These are phyloP conservation scores for Papiliotrema nemorosa DNA, from an alignment of 1,284 basidiomycete species.

Conservation along the genomic window DNA sequence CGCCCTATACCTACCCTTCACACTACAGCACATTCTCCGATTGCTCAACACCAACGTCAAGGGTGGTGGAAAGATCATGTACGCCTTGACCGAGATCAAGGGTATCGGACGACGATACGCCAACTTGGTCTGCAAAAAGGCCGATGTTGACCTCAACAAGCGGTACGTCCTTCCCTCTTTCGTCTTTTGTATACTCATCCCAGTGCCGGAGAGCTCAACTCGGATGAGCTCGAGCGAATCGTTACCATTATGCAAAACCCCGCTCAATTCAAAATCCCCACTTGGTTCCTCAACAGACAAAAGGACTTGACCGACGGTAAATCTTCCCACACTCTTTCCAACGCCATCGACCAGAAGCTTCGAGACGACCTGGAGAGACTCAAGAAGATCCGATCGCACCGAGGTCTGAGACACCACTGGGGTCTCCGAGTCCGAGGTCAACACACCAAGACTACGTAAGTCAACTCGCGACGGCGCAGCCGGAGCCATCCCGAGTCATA, in stretches of 20 bases:
- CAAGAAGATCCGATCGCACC: conserved; percentile 99
- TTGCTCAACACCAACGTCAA: conserved; percentile 99
- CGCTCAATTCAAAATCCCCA: conserved; percentile 97
- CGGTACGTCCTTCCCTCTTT: conserved; percentile 62
- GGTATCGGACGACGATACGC: conserved; percentile 99
- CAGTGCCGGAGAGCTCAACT: conserved; percentile 90
- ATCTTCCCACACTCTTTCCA: conserved; percentile 93
- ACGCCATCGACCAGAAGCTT: conserved; percentile 96
- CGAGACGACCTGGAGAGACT: conserved; percentile 97
- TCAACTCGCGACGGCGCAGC: too few species aligned
- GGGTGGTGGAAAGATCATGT: conserved; percentile 93
- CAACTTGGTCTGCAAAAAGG: conserved; percentile 99
- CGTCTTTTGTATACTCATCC: neutral
- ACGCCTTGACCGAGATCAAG: conserved; percentile 96
- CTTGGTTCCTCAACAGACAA: conserved; percentile 99
- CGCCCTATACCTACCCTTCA: neutral
- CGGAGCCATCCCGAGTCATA: too few species aligned
- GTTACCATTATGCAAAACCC: conserved; percentile 99
- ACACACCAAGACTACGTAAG: conserved; percentile 93
- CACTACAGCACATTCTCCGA: conserved; percentile 85
- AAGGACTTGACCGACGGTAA: conserved; percentile 98
- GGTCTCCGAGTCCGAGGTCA: conserved; percentile 92
- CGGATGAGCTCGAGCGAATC: conserved; percentile 95
- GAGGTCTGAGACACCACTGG: conserved; percentile 98
- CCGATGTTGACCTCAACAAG: conserved; percentile 98